Base-by-base conservation (phyloP, 371 early-diverging fungal species). In the Saksenaea vasiformis region DNA sequence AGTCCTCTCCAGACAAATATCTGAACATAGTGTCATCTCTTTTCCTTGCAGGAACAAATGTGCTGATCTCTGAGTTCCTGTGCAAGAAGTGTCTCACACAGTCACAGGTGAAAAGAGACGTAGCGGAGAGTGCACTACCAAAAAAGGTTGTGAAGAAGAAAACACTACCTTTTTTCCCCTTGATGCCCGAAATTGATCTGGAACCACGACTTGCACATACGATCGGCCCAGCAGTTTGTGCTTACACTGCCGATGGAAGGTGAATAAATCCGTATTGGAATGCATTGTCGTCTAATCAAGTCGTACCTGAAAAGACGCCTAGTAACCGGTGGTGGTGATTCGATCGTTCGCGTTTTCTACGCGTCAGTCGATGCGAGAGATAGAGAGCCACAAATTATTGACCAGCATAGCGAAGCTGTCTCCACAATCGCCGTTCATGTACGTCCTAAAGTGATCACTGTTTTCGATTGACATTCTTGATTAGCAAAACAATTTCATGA, bases 401-500 rank as follows among this genome's bases (percentile, higher is more conserved):
- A 36, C 4, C 56, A 61, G 1, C 66, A 66, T 37, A 56, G 43
- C 19, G 66, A 66, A 47, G 36, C 61, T 22, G 37, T 66, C 8
- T n/a, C 35, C 5, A 36, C 61, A 14, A 51, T 66, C 24, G 61
- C 57, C 15, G 36, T 47, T 38, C 60, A 66, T 47, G 66, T 66
- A 56, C 34, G 54, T 43, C 27, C 19, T 13, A 34, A 22, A 43
- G 27, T n/a, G 22, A 17, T 7, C 9, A 22, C n/a, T 37, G 7
- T 34, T 54, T 34, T 36, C 9, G 15, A n/a, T 14, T 55, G 1
- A 28, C 47, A 31, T 31, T 2, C 51, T 22, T 11, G 24, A 13
- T 5, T 61, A 74, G 77, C 51, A 57, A 34, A 66, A 62, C n/a
- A 28, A 38, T 1, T 75, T 78, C 58, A 77, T 68, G 27, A 62